These are phyloP conservation scores for Seminavis robusta DNA, from an alignment of 108 stramenopile species.

Conservation along the genomic window DNA sequence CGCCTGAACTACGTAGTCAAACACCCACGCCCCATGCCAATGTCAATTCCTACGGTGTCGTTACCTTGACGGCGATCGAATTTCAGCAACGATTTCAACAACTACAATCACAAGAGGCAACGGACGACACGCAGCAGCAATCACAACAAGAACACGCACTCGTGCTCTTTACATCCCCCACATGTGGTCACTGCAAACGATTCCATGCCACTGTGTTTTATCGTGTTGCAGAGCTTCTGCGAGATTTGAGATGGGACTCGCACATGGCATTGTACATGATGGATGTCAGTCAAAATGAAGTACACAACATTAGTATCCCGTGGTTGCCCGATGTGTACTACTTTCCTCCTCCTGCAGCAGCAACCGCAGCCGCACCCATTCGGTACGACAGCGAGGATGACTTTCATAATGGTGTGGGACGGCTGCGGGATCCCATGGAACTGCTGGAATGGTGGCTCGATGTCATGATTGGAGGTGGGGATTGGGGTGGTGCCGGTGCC, in stretches of 20 bases:
- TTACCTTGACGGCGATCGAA: not conserved
- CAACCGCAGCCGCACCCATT: too few species aligned
- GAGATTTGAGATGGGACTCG: constrained; percentile 43
- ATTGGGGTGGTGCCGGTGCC: too few species aligned
- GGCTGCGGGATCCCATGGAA: not conserved
- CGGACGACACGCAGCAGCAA: not conserved
- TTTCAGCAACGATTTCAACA: not conserved
- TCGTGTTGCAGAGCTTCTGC: constrained; percentile 43
- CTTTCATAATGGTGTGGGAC: not conserved
- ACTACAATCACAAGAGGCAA: not conserved
- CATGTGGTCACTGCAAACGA: constrained; percentile 82
- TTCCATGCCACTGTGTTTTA: constrained; percentile 68
- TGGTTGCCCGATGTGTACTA: constrained; percentile 2
- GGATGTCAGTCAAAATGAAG: constrained; percentile 33
- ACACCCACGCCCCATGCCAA: not conserved
- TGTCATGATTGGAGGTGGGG: too few species aligned
- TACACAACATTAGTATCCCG: not conserved
- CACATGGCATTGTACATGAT: constrained; percentile 46
- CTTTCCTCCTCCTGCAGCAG: not conserved
- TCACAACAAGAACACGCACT: constrained; percentile 38
- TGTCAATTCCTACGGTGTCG: not conserved
- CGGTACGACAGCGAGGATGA: too few species aligned
- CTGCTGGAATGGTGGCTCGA: not conserved
- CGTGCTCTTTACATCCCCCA: constrained; percentile 44
- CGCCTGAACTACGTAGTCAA: not conserved